These are phyloP conservation scores for Musa balbisiana DNA, from an alignment of 202 grass and related monocot genomes.

Conservation along the genomic window DNA sequence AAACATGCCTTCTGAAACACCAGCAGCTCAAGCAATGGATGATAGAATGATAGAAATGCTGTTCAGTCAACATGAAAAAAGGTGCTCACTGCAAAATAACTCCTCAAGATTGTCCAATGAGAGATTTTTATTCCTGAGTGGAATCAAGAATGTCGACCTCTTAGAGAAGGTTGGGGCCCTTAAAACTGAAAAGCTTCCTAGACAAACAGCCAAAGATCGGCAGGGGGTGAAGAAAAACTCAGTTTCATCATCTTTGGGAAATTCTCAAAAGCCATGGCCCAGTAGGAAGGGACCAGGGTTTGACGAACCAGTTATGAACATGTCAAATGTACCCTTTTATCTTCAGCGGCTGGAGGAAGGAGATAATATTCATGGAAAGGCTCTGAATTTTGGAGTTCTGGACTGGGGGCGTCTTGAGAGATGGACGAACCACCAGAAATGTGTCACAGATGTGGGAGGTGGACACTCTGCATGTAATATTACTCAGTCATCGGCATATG, in stretches of 20 bases:
- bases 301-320: conserved; percentile 92
- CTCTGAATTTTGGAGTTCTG: conserved; percentile 92
- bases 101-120: background rate
- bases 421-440: conserved; percentile 72
- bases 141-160: conserved; percentile 4
- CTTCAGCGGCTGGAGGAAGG: conserved; percentile 42
- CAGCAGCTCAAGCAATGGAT: background rate
- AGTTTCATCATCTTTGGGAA: background rate
- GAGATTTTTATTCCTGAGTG: background rate
- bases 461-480: conserved; percentile 39
- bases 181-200: conserved; percentile 8
- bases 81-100: background rate
- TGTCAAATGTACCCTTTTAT: conserved; percentile 90
- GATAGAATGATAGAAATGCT: background rate
- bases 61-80: background rate
- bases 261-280: conserved; percentile 69
- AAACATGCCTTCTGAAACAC: background rate
- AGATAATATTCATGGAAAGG: conserved; percentile 62
- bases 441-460: conserved; percentile 29
- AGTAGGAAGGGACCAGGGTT: conserved; percentile 36
- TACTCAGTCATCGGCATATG: conserved; percentile 34
- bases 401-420: conserved; percentile 78
- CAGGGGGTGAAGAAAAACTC: conserved; percentile 3
- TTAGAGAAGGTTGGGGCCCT: conserved; percentile 3
- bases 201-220: conserved; percentile 1